Evolutionary conservation across 345 rosid genomes (phyloP), one percentile per base, ranked within the genome.

Genomic region (Arabidopsis suecica): DNA sequence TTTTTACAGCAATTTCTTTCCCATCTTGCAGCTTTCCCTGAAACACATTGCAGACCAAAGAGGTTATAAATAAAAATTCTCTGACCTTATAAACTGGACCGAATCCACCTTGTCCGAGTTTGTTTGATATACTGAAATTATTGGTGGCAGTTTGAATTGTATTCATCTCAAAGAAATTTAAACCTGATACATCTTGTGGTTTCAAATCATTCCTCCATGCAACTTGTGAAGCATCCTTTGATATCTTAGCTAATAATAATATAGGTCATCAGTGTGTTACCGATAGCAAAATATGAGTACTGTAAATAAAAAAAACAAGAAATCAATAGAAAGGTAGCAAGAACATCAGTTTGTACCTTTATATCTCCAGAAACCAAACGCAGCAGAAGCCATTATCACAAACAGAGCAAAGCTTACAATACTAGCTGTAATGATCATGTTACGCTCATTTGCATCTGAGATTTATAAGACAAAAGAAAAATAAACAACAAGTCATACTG

Each of bases 1-100:
- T 81, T 73, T 81, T 84, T 45, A 81, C 83, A 0, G 88, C 86
- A 60, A 84, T 83, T 76, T 84, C 85, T 65, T 74, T 73, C 42
- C 83, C 86, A 75, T 53, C 77, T 37, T 14, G 3, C 25, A 84
- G 69, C n/a, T 41, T 7, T 47, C 86, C 88, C 88, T 84, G 78
- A 11, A 18, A 58, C 12, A 22, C 5, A 51, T 61, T 30, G 50
- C 61, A 68, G 40, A 51, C 10, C 8, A 45, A 10, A 65, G 3
- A 28, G 30, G 30, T 28, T 28, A 33, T 13, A 57, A 32, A 2
- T 18, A 18, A 61, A 49, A 18, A 5, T 14, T 8, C 12, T 0
- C 67, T 23, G 48, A 79, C 78, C 74, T 73, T 79, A 16, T 74
- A 79, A 40, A 79, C 82, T 9, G 82, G 50, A 10, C 82, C 82